phyloP scores from a whole-genome alignment of 1,284 basidiomycete genomes.

The Leucoagaricus sp. region DNA sequence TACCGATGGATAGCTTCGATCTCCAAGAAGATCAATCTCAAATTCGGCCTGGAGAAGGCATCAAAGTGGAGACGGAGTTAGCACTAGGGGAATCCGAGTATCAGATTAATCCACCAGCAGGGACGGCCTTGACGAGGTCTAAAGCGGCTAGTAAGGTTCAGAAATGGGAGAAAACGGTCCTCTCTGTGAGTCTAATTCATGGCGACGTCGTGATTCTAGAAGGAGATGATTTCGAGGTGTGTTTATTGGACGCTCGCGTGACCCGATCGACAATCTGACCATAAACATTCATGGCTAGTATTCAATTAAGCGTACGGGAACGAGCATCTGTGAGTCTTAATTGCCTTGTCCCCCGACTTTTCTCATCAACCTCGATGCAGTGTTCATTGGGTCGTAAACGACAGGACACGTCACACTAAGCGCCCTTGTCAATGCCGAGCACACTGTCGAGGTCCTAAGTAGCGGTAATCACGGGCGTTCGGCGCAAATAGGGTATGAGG shows the following conservation, averaged over 20 bases:
- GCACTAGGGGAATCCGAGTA: background rate
- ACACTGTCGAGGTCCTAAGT: background rate
- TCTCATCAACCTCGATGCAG: slow-evolving; percentile 19
- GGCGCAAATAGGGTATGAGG: background rate
- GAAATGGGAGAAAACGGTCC: slow-evolving; percentile 12
- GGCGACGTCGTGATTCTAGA: slow-evolving; percentile 53
- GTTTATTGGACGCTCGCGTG: slow-evolving; percentile 19
- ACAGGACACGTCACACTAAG: slow-evolving; percentile 5
- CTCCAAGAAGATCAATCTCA: slow-evolving; percentile 3
- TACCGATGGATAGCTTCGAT: slow-evolving; percentile 15
- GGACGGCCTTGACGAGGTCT: background rate
- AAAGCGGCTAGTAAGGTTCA: background rate
- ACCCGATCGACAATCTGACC: slow-evolving; percentile 15
- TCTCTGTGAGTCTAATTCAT: slow-evolving; percentile 54
- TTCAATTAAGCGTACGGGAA: slow-evolving; percentile 39
- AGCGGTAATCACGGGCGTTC: background rate
- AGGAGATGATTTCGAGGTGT: slow-evolving; percentile 57
- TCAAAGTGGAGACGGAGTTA: slow-evolving; percentile 11
- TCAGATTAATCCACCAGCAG: background rate
- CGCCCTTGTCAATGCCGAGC: background rate
- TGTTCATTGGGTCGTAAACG: slow-evolving; percentile 22
- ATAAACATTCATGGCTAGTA: slow-evolving; percentile 27
- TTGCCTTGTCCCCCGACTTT: slow-evolving; percentile 6
- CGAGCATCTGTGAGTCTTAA: slow-evolving; percentile 36
- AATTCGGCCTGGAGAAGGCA: slow-evolving; percentile 8